These are phyloP conservation scores for Grosmannia clavigera DNA, from an alignment of 2,329 filamentous ascomycete genomes.

Conservation along the genomic window DNA sequence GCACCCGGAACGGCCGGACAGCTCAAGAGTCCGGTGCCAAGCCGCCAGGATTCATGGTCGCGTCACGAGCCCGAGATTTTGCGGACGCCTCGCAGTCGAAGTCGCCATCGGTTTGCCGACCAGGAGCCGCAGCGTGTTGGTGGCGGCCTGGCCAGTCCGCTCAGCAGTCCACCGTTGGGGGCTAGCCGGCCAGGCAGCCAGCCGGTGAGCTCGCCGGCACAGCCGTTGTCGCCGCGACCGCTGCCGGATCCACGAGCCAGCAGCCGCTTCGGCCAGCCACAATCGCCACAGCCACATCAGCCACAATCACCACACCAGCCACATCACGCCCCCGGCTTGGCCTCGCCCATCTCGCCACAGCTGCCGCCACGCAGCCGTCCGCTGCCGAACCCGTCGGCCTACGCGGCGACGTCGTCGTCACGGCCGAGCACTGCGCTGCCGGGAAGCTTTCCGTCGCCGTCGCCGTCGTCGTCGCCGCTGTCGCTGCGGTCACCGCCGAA, in stretches of 20 bases:
- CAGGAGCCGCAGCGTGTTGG: neutral
- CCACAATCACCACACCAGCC: neutral
- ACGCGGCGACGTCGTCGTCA: neutral
- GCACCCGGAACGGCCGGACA: conserved; percentile 11
- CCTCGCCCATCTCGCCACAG: neutral
- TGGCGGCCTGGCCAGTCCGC: neutral
- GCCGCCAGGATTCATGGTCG: conserved; percentile 50
- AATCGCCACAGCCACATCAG: conserved; percentile 10
- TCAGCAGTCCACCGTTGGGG: neutral
- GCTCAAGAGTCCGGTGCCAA: conserved; percentile 16
- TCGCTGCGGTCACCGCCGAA: neutral
- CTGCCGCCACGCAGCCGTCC: neutral
- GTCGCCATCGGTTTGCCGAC: conserved; percentile 16
- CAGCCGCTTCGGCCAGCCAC: conserved; percentile 13
- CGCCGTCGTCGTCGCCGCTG: neutral
- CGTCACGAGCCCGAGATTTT: conserved; percentile 52
- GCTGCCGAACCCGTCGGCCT: neutral
- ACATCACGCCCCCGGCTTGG: neutral
- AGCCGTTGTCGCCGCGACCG: conserved; percentile 19
- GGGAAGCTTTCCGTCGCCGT: neutral
- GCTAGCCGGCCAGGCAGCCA: neutral
- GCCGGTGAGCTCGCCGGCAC: neutral
- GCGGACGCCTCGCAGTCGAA: conserved; percentile 38
- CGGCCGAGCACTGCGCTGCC: neutral
- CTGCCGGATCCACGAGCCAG: conserved; percentile 36